Conservation (phyloP, 2,329 filamentous ascomycete species). For the Beauveria sp. region DNA sequence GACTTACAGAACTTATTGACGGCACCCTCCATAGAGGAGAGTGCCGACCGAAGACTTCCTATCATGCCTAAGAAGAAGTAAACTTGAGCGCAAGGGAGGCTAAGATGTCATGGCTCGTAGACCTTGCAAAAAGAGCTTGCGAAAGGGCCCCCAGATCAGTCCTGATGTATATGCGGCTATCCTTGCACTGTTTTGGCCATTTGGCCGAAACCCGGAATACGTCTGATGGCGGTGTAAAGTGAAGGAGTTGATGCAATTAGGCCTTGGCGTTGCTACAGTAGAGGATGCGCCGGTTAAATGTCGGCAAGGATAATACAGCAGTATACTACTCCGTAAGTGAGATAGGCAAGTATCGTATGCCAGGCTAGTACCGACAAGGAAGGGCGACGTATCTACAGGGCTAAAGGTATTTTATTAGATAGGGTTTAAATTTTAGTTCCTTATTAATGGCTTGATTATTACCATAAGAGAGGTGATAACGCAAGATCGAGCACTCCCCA, state of each 20-base stretch:
- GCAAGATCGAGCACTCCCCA: no score
- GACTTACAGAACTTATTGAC: conserved; percentile 2
- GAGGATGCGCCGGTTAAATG: conserved; percentile 10
- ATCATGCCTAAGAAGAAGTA: conserved; percentile 3
- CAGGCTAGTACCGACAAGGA: no score
- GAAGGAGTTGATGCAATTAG: background rate
- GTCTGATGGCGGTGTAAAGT: background rate
- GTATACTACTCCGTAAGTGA: no score
- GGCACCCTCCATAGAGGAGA: background rate
- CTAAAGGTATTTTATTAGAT: no score
- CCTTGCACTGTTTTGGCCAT: background rate
- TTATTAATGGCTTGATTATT: no score
- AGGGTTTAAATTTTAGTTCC: no score
- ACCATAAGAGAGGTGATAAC: no score
- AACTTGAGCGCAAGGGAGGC: background rate
- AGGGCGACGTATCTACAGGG: no score
- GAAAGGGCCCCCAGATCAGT: background rate
- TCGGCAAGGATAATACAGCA: background rate
- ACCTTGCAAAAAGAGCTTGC: background rate
- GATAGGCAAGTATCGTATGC: no score
- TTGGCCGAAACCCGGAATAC: background rate
- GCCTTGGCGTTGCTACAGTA: conserved; percentile 1
- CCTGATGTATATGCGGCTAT: background rate
- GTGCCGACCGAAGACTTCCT: conserved; percentile 5
- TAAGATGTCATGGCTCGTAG: background rate